Base-by-base conservation (phyloP, 2,329 filamentous ascomycete genomes). In the Sarocladium strictum region DNA sequence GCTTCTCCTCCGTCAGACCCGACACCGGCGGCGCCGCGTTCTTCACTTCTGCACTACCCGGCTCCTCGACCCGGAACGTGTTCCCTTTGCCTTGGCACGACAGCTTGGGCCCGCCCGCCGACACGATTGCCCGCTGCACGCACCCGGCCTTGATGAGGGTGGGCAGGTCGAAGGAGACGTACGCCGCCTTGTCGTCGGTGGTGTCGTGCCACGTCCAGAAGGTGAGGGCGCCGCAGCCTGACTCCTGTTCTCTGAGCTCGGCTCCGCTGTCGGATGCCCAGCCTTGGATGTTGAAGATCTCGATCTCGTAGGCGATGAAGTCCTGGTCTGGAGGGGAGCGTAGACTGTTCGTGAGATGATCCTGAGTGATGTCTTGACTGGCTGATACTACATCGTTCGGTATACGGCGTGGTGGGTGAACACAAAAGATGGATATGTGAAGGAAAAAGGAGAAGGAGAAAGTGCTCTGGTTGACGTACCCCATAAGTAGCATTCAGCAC, bases 61-160 rank as follows among this genome's bases (percentile, higher is more conserved):
- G n/a, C n/a, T n/a, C 15, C 9, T 33, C 32, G 15, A 33, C 32
- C 32, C 9, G 9, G 32, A 33, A 33, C 9, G 32, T 33, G 32
- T 37, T 17, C 17, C 38, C n/a, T 21, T 54, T 19, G 19, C 2
- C 14, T 23, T 33, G 10, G 43, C 62, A 64, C 24, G 58, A 58
- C 43, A 63, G 47, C 51, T 58, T 57, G 14, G 61, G 62, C 15
- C 63, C 63, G 14, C 62, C 62, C 2, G 61, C 62, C 3, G 61
- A 63, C 26, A 56, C 57, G 35, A 65, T 64, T 24, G 63, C 63
- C 24, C 61, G 58, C 57, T 64, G 62, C 23, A 65, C 61, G 53
- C 63, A 65, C 11, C 63, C 63, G 11, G 29, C 50, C 53, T 63
- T 63, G 32, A 64, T 61, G 29, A 61, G 43, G 50, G 61, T 57